Percentiles rank a stretch among this genome's conserved stretches.
These are phyloP conservation scores for Neurospora sp. DNA, from an alignment of 495 filamentous ascomycete genomes.

Conservation along the genomic window DNA sequence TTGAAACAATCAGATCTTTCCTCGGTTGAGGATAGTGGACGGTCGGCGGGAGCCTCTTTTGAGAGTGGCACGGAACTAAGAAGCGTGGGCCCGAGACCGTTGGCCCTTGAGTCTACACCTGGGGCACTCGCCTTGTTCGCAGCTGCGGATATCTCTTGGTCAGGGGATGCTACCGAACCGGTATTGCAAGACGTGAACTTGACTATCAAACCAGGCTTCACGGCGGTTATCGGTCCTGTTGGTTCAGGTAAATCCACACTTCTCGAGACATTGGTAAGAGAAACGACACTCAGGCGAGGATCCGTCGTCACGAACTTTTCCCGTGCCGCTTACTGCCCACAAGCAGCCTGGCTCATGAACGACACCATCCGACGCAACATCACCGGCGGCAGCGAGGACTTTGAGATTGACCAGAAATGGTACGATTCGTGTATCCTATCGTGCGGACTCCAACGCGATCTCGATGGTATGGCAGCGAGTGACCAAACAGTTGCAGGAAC, in stretches of 20 bases:
- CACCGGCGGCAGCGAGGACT: constrained; percentile 21
- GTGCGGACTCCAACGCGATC: constrained; percentile 46
- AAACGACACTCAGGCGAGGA: constrained; percentile 24
- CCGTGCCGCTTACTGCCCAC: constrained; percentile 31
- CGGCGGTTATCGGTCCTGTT: constrained; percentile 29
- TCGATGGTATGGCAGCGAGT: constrained; percentile 34
- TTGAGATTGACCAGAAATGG: constrained; percentile 43
- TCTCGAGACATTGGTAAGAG: constrained; percentile 27
- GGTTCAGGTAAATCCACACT: constrained; percentile 35
- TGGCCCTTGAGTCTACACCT: background rate
- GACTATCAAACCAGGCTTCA: constrained; percentile 1
- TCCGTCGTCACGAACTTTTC: constrained; percentile 14
- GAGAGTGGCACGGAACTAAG: background rate
- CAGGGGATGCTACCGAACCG: background rate
- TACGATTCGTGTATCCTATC: constrained; percentile 47
- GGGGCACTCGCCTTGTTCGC: background rate
- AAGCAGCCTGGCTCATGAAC: constrained; percentile 34
- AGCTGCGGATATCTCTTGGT: constrained; percentile 3
- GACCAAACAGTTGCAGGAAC: constrained; percentile 54
- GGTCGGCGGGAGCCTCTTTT: background rate
- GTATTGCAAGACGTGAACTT: constrained; percentile 1
- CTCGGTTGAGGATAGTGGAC: background rate
- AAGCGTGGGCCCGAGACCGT: background rate
- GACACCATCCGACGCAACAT: constrained; percentile 30
- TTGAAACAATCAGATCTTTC: background rate